phyloP scores from a whole-genome alignment of 257 asterid species.

The Rhazya stricta region DNA sequence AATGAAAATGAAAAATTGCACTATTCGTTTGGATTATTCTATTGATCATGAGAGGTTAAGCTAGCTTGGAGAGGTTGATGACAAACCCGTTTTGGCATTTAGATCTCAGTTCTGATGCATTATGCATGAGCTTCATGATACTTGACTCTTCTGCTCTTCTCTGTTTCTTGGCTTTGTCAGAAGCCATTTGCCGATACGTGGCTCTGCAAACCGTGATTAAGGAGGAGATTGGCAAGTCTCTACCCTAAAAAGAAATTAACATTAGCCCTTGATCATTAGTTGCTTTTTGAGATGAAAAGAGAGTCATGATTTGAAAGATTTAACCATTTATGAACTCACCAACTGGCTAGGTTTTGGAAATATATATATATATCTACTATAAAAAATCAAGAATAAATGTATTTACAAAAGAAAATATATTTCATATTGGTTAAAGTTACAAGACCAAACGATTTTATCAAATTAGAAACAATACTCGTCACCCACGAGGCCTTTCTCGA shows the following conservation, averaged over 20 bases:
- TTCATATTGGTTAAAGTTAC: no score
- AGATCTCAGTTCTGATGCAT: not conserved
- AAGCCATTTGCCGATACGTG: not conserved
- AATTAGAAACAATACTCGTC: no score
- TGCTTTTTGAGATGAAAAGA: no score
- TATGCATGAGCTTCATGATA: not conserved
- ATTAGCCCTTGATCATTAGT: no score
- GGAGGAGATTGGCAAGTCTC: not conserved
- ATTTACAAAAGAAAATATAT: no score
- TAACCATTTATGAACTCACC: no score
- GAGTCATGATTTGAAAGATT: no score
- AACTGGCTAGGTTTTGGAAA: no score
- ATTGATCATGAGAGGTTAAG: not conserved
- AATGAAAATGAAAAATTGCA: conserved; percentile 7
- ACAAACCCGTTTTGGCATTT: conserved; percentile 1
- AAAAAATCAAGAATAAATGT: no score
- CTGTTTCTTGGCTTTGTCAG: not conserved
- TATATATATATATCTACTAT: no score
- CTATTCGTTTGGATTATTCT: conserved; percentile 13
- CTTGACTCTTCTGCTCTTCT: not conserved
- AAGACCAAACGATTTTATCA: no score
- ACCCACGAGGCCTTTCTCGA: no score
- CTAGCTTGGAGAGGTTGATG: conserved; percentile 1
- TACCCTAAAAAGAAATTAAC: not conserved
- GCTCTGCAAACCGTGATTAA: not conserved